Percentiles rank a stretch among this genome's conserved stretches.
Conservation (phyloP, 2,329 filamentous ascomycete genomes). For the Pseudocercospora fuligena region DNA sequence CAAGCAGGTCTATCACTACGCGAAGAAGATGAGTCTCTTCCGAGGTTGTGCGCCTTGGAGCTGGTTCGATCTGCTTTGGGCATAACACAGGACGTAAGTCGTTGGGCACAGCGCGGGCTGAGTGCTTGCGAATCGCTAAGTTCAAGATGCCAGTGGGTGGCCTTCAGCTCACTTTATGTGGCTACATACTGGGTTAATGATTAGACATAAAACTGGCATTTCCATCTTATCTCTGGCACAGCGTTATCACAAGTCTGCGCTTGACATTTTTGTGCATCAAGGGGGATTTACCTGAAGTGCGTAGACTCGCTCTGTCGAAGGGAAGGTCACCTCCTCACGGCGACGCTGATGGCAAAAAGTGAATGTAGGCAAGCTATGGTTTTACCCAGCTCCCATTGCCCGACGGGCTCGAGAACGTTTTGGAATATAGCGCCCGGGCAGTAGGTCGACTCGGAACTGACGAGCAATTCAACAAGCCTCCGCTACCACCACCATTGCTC, state of each 20-base stretch:
- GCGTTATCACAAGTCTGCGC: not conserved
- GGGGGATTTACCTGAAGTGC: not conserved
- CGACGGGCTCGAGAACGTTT: constrained; percentile 87
- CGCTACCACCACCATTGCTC: constrained; percentile 60
- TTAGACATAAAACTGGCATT: not conserved
- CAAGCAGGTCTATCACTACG: not conserved
- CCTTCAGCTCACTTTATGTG: not conserved
- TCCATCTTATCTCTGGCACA: not conserved
- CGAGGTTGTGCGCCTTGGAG: not conserved
- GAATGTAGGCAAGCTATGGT: constrained; percentile 68
- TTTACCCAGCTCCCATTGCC: constrained; percentile 86
- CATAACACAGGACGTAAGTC: not conserved
- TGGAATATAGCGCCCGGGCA: constrained; percentile 82
- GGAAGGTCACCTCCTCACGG: not conserved
- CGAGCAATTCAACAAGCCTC: constrained; percentile 57
- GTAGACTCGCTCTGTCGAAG: not conserved
- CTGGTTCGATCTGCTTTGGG: not conserved
- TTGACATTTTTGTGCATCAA: not conserved
- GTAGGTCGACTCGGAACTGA: constrained; percentile 66
- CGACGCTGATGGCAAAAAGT: constrained; percentile 8
- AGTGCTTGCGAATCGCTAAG: not conserved
- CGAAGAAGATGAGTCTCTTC: not conserved
- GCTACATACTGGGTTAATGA: not conserved
- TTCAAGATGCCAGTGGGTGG: not conserved
- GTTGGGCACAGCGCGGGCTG: not conserved